Evolutionary conservation across 75 land plant genomes (phyloP), one percentile per base, ranked within the genome.

Genomic region (Azolla pinnata): DNA sequence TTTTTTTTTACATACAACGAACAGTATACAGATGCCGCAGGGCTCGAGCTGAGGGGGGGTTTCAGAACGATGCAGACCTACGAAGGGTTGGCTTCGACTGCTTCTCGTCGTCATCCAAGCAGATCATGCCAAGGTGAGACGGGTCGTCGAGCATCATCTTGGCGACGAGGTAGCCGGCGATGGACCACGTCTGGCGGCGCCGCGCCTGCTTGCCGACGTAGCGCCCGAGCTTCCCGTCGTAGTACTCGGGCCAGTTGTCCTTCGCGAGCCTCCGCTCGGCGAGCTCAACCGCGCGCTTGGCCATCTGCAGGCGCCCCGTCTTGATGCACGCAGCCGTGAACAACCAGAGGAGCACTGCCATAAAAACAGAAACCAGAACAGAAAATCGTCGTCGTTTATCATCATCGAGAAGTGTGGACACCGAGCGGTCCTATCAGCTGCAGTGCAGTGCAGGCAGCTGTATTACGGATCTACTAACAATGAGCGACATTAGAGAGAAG

Each of bases 61-160:
- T n/a, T n/a, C n/a, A n/a, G n/a, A n/a, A n/a, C n/a, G n/a, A n/a
- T n/a, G n/a, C n/a, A n/a, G n/a, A n/a, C n/a, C n/a, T n/a, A n/a
- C n/a, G n/a, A n/a, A n/a, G n/a, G n/a, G n/a, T n/a, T n/a, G n/a
- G n/a, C n/a, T n/a, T n/a, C n/a, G n/a, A n/a, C n/a, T n/a, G n/a
- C 46, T 67, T 79, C 68, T 65, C 71, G 32, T 82, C 82, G 49
- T 82, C 82, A 42, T 75, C 79, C 16, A 79, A 57, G 14, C 75
- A 63, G 17, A 82, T 62, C 72, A 82, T 67, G 0, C 67, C 72
- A 21, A 82, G 63, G 63, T 79, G 74, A 33, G 85, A 58, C 7
- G 82, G 82, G 16, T 82, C 75, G 24, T 82, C 82, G 24, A 82
- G 42, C 82, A 82, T 67, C 78, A 79, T 71, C 66, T 82, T 82